phyloP scores from a whole-genome alignment of 345 rosid genomes.

The Noccaea bulbosa region DNA sequence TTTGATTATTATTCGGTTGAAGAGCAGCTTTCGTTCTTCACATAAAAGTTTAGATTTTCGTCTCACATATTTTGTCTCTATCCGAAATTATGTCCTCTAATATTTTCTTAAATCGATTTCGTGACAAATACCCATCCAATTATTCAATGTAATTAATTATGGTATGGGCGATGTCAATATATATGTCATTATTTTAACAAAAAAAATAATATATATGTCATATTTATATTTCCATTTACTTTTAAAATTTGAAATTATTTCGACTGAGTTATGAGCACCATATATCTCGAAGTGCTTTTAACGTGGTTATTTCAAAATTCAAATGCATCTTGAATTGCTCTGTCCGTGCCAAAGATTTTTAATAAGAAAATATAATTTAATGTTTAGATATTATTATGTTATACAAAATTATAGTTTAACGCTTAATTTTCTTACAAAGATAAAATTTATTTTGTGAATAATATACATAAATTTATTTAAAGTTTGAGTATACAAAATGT shows the following conservation, averaged over 20 bases:
- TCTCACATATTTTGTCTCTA: constrained; percentile 26
- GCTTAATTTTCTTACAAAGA: no score
- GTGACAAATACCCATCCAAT: constrained; percentile 31
- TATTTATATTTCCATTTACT: constrained; percentile 22
- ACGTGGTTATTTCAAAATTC: background rate
- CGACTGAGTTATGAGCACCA: background rate
- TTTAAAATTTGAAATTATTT: background rate
- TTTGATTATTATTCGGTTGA: constrained; percentile 28
- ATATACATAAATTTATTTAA: no score
- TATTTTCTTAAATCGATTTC: constrained; percentile 31
- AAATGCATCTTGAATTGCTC: no score
- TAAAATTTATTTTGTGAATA: no score
- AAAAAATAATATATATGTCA: background rate
- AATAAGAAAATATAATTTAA: no score
- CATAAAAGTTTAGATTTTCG: constrained; percentile 18
- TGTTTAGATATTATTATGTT: no score
- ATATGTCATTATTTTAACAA: no score
- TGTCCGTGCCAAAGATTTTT: no score
- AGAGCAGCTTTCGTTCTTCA: constrained; percentile 30
- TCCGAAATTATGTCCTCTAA: background rate
- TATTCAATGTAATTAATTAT: constrained; percentile 13
- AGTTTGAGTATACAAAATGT: no score
- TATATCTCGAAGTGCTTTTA: background rate
- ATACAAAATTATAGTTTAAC: no score
- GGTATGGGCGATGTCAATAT: background rate